These are phyloP conservation scores for Adiantum capillusveneris DNA, from an alignment of 75 land plant species.

Conservation along the genomic window DNA sequence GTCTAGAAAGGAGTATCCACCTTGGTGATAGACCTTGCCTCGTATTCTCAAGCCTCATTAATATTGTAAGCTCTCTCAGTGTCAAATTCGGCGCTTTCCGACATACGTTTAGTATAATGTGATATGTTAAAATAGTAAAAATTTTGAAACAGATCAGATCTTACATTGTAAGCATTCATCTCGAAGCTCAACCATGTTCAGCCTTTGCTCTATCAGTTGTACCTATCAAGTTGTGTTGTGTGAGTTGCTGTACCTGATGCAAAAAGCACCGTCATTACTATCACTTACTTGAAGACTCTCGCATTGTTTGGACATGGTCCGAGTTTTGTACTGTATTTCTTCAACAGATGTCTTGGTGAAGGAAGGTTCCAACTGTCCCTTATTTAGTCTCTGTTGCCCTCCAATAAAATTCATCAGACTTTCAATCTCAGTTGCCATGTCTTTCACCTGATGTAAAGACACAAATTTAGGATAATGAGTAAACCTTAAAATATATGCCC, in stretches of 20 bases:
- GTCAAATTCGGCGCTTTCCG: no score
- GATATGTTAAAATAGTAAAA: no score
- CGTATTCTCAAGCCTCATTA: no score
- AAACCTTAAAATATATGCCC: no score
- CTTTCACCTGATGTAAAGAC: conserved; percentile 22
- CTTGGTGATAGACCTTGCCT: no score
- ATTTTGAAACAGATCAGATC: no score
- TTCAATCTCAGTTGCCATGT: conserved; percentile 23
- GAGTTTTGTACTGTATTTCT: conserved; percentile 19
- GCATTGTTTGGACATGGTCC: conserved; percentile 17
- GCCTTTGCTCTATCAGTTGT: conserved; percentile 15
- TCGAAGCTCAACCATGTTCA: conserved; percentile 20
- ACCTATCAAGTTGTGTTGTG: conserved; percentile 1
- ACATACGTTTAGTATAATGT: no score
- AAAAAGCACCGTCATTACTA: background rate
- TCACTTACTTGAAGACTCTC: conserved; percentile 11
- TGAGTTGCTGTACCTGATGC: no score
- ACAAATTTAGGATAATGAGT: no score
- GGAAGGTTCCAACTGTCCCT: background rate
- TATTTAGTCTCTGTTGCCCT: conserved; percentile 3
- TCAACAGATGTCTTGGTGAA: conserved; percentile 18
- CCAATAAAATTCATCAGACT: conserved; percentile 21
- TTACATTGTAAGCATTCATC: conserved; percentile 26
- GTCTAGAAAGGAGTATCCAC: no score
- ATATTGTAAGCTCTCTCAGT: no score